Percentiles rank a stretch among this genome's conserved stretches.
Conservation (phyloP, 140 eudicot species). For the Bidens hawaiensis region DNA sequence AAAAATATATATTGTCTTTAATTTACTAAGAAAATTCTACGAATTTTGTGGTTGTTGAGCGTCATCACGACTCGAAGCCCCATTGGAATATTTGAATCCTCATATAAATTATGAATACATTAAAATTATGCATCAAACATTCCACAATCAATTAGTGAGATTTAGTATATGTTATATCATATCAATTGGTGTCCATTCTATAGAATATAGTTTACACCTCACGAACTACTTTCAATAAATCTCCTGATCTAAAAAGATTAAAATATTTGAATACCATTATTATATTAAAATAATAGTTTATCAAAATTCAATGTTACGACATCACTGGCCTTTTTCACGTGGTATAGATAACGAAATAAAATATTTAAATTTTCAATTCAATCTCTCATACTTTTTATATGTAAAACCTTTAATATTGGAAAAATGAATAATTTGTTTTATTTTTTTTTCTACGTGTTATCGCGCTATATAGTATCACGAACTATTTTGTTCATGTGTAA, state of each 20-base stretch:
- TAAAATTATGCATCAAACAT: background rate
- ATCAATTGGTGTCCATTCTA: background rate
- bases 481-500: no score
- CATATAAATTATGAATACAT: background rate
- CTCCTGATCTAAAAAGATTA: background rate
- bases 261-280: background rate
- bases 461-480: no score
- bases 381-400: no score
- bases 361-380: no score
- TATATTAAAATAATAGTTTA: background rate
- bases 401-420: no score
- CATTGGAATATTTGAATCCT: no score
- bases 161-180: background rate
- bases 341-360: slow-evolving; percentile 1
- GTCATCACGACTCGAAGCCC: no score
- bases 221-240: no score
- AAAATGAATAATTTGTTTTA: no score
- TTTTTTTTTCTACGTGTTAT: no score
- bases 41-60: background rate
- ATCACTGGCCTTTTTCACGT: slow-evolving; percentile 5
- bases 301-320: background rate
- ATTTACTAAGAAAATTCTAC: background rate
- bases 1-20: background rate
- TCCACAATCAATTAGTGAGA: background rate
- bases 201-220: background rate